Conservation (phyloP, 768 basidiomycete genomes). For the Gautieria morchelliformis region DNA sequence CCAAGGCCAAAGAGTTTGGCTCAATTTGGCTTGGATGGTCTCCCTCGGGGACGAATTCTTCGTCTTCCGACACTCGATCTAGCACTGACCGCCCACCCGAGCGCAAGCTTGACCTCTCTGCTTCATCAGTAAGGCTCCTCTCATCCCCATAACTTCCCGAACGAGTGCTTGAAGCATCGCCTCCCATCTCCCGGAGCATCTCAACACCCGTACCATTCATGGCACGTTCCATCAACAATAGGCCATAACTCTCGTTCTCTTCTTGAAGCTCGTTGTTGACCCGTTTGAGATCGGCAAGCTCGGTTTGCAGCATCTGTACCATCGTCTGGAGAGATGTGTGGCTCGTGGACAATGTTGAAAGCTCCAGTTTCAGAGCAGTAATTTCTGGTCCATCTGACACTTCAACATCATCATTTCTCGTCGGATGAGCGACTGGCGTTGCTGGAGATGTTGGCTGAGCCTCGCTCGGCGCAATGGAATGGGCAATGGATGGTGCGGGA, state of each 20-base stretch:
- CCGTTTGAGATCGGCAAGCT: constrained; percentile 78
- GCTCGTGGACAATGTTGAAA: constrained; percentile 80
- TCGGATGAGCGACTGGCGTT: constrained; percentile 11
- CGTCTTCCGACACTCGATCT: constrained; percentile 40
- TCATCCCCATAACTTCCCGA: constrained; percentile 25
- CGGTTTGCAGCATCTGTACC: constrained; percentile 71
- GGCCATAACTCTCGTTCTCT: constrained; percentile 96
- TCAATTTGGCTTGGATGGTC: constrained; percentile 29
- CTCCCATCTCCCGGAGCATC: constrained; percentile 55
- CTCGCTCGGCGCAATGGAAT: constrained; percentile 9
- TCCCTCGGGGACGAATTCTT: constrained; percentile 8
- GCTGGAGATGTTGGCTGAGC: constrained; percentile 14
- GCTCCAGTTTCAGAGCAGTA: constrained; percentile 71
- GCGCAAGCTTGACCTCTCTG: constrained; percentile 43
- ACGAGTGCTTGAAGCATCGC: constrained; percentile 21
- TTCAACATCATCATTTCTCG: constrained; percentile 45
- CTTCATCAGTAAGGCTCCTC: constrained; percentile 15
- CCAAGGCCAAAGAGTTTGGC: constrained; percentile 19
- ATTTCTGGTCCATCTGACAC: constrained; percentile 80
- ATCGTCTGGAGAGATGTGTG: constrained; percentile 78
- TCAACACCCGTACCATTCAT: constrained; percentile 75
- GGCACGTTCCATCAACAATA: constrained; percentile 84
- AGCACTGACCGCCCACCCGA: constrained; percentile 39
- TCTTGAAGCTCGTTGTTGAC: constrained; percentile 86
- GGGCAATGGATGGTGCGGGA: constrained; percentile 6